Conservation (phyloP, 1,284 basidiomycete genomes). For the Trichosporon sp. region DNA sequence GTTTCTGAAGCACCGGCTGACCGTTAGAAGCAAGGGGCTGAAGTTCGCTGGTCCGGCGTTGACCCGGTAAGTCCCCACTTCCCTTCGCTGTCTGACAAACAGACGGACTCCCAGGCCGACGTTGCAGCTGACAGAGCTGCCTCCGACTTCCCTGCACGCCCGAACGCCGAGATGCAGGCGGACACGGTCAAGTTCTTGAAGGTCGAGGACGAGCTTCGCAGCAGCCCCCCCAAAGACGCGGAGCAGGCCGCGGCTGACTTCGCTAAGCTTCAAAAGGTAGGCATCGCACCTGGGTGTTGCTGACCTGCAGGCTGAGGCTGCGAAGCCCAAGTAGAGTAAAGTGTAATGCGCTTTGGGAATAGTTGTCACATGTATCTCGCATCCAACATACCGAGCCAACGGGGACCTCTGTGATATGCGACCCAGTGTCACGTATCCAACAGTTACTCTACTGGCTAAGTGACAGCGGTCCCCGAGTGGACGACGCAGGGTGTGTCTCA, state of each 20-base stretch:
- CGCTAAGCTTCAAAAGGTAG: conserved; percentile 4
- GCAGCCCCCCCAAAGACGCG: not conserved
- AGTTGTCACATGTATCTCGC: not conserved
- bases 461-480: no score
- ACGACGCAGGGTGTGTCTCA: no score
- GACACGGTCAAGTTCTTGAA: conserved; percentile 2
- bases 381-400: no score
- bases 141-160: not conserved
- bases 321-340: not conserved
- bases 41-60: conserved; percentile 6
- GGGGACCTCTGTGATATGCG: no score
- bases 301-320: not conserved
- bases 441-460: no score
- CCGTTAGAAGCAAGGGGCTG: not conserved
- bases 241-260: conserved; percentile 12
- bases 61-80: not conserved
- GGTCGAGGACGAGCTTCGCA: not conserved
- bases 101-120: conserved; percentile 15
- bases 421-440: no score
- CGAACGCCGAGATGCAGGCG: not conserved
- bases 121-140: conserved; percentile 6
- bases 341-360: not conserved
- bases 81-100: not conserved
- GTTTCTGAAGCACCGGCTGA: no score
- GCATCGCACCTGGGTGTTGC: not conserved